A percentile compares a stretch with the other conserved stretches of the same genome.
phyloP scores from a whole-genome alignment of 2,329 filamentous ascomycete species.

The Chaetomium strumarium region DNA sequence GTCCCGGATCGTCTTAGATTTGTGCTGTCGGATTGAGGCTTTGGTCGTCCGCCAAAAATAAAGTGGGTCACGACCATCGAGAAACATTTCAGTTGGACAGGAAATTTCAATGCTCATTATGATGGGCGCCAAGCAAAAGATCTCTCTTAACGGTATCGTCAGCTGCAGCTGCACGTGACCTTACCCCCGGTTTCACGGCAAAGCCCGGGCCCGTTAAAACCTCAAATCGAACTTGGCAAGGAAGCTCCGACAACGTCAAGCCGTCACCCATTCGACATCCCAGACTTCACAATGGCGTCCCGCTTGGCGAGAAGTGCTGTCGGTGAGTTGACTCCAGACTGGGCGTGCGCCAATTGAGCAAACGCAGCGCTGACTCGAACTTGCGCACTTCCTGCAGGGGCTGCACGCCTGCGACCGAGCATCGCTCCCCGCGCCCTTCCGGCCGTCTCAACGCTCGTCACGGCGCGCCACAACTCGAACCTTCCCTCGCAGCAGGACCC shows the following conservation, averaged over 20 bases:
- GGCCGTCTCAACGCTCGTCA: constrained; percentile 63
- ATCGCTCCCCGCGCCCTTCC: constrained; percentile 70
- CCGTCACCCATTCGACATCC: constrained; percentile 46
- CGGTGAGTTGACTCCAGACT: constrained; percentile 56
- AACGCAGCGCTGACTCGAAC: constrained; percentile 8
- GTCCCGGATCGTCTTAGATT: neutral
- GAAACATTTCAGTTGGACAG: neutral
- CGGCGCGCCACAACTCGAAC: constrained; percentile 65
- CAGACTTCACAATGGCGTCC: constrained; percentile 84
- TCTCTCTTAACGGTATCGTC: constrained; percentile 29
- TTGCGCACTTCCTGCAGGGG: constrained; percentile 53
- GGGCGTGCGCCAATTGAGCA: constrained; percentile 27
- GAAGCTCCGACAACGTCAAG: constrained; percentile 38
- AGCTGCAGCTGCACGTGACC: constrained; percentile 29
- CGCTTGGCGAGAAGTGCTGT: constrained; percentile 92
- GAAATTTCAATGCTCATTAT: constrained; percentile 1
- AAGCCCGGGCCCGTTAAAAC: constrained; percentile 42
- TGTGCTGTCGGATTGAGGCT: neutral
- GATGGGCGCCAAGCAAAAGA: neutral
- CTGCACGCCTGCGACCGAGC: constrained; percentile 81
- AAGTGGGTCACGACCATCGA: constrained; percentile 17
- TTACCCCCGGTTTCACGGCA: constrained; percentile 35
- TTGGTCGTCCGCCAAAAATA: constrained; percentile 4
- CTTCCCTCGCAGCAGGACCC: constrained; percentile 82
- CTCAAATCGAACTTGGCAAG: constrained; percentile 37